phyloP scores from a whole-genome alignment of 768 basidiomycete species.

The Rossbeevera mucosa region DNA sequence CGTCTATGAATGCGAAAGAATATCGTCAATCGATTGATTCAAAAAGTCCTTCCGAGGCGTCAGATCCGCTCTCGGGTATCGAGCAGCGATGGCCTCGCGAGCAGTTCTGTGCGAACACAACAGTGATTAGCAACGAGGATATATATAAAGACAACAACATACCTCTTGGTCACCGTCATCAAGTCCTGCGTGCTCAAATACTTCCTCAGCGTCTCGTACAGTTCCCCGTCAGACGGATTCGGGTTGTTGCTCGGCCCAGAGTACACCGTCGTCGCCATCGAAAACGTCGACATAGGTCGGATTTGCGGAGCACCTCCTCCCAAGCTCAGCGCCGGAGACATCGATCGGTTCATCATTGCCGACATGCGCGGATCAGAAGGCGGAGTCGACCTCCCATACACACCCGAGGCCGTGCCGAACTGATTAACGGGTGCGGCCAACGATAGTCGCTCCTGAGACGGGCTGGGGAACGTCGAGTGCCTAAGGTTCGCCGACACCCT shows the following conservation, averaged over 20 bases:
- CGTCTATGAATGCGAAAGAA: constrained; percentile 51
- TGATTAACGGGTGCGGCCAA: constrained; percentile 34
- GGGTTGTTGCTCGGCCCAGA: constrained; percentile 47
- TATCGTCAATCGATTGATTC: constrained; percentile 63
- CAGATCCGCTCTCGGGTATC: constrained; percentile 68
- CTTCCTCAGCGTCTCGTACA: constrained; percentile 49
- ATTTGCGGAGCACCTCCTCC: constrained; percentile 27
- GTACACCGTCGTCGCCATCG: constrained; percentile 55
- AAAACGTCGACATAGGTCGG: constrained; percentile 56
- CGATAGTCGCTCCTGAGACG: constrained; percentile 37
- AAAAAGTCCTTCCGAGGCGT: constrained; percentile 53
- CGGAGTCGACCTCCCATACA: constrained; percentile 36
- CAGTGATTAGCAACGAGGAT: constrained; percentile 2
- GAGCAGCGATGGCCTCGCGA: constrained; percentile 55
- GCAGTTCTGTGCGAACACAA: constrained; percentile 40
- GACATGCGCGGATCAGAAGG: constrained; percentile 46
- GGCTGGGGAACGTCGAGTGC: constrained; percentile 23
- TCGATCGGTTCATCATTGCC: constrained; percentile 35
- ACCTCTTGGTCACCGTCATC: constrained; percentile 73
- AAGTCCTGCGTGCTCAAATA: constrained; percentile 64
- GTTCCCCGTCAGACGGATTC: constrained; percentile 57
- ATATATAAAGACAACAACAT: constrained; percentile 16
- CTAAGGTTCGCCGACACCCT: constrained; percentile 23
- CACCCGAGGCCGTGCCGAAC: constrained; percentile 34
- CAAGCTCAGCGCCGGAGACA: constrained; percentile 31